Conservation (phyloP, 192 early-diverging fungal species). For the Coemansia sp. region DNA sequence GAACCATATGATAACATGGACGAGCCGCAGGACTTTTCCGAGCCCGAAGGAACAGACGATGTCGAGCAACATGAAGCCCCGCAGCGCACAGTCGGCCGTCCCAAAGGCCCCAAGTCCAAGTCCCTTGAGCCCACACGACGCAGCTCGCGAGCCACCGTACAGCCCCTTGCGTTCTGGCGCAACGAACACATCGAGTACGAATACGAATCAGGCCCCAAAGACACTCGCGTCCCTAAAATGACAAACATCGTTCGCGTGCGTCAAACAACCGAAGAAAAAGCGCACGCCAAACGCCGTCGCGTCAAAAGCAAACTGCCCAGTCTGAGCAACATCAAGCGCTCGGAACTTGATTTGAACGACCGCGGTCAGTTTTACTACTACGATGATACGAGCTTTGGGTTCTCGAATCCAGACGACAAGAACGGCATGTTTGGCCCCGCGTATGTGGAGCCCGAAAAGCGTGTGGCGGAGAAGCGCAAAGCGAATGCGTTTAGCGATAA, state of each 20-base stretch:
- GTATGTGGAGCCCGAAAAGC: background rate
- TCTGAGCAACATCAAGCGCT: slow-evolving; percentile 21
- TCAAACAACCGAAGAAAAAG: slow-evolving; percentile 46
- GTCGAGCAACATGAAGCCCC: background rate
- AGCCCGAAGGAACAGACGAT: slow-evolving; percentile 7
- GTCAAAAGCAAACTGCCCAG: slow-evolving; percentile 16
- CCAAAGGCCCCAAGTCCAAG: background rate
- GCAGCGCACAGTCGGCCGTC: background rate
- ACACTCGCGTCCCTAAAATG: slow-evolving; percentile 29
- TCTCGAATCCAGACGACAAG: slow-evolving; percentile 23
- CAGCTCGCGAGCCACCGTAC: slow-evolving; percentile 39
- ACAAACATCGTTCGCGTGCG: slow-evolving; percentile 50
- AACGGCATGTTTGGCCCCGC: slow-evolving; percentile 22
- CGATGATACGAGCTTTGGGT: slow-evolving; percentile 47
- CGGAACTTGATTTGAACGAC: slow-evolving; percentile 31
- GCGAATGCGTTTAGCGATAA: slow-evolving; percentile 27
- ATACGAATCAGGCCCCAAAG: slow-evolving; percentile 15
- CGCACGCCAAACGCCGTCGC: slow-evolving; percentile 29
- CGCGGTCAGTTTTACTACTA: slow-evolving; percentile 44
- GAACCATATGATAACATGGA: background rate
- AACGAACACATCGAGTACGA: slow-evolving; percentile 55
- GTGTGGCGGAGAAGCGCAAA: slow-evolving; percentile 13
- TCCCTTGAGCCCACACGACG: slow-evolving; percentile 20
- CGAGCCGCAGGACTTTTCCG: background rate
- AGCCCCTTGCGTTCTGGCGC: slow-evolving; percentile 49